Conservation (phyloP, 2,329 filamentous ascomycete genomes). For the Teratosphaeria gauchensis region DNA sequence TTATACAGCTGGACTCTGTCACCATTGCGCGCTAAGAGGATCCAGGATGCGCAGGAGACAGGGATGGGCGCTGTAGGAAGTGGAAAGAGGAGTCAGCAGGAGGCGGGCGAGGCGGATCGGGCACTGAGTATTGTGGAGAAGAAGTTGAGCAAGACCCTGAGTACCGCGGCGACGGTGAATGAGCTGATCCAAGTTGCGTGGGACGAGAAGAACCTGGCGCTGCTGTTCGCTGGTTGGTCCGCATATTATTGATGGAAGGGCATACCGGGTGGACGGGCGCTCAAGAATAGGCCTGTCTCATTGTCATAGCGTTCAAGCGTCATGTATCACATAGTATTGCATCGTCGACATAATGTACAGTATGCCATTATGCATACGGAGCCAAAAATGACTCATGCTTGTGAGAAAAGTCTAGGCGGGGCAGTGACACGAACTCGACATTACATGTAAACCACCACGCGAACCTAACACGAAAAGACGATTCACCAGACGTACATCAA, state of each 20-base stretch:
- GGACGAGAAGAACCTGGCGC: constrained; percentile 83
- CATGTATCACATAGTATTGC: background rate
- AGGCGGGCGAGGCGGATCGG: constrained; percentile 74
- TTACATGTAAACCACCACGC: background rate
- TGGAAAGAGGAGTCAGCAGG: constrained; percentile 37
- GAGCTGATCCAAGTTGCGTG: constrained; percentile 93
- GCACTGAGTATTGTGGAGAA: constrained; percentile 89
- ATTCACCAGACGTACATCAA: background rate
- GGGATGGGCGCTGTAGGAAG: constrained; percentile 28
- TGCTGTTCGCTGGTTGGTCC: constrained; percentile 54
- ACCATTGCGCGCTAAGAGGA: constrained; percentile 53
- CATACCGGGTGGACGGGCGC: background rate
- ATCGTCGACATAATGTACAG: background rate
- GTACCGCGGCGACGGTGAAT: constrained; percentile 90
- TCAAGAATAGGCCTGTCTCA: background rate
- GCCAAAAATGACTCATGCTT: background rate
- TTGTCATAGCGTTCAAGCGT: background rate
- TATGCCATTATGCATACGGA: background rate
- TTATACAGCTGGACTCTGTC: constrained; percentile 93
- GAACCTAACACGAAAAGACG: background rate
- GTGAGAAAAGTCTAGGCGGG: background rate
- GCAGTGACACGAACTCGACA: background rate
- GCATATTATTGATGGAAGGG: constrained; percentile 14
- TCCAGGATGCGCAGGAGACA: constrained; percentile 55
- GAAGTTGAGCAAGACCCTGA: constrained; percentile 89